Evolutionary conservation across 2,329 filamentous ascomycete genomes (phyloP).

Genomic region (Pyrenochaeta sp.): DNA sequence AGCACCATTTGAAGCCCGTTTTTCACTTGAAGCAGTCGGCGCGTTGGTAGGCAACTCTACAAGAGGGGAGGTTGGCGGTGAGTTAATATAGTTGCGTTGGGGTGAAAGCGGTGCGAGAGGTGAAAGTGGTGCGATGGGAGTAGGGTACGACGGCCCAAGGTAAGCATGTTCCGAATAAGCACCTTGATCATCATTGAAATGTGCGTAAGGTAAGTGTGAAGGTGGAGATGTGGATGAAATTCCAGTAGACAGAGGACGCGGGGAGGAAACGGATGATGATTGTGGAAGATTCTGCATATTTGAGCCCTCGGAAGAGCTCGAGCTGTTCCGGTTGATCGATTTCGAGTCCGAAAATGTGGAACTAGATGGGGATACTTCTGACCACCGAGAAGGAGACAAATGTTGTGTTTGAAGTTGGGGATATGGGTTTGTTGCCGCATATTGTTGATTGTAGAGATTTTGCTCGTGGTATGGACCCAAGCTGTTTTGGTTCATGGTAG

Average conservation of each 20-base stretch:
- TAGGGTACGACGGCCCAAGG: conserved; percentile 1
- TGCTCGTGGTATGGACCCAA: conserved; percentile 20
- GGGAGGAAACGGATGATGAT: conserved; percentile 3
- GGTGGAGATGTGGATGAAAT: conserved; percentile 4
- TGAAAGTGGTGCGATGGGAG: conserved; percentile 8
- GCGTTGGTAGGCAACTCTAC: neutral
- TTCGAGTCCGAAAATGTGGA: conserved; percentile 35
- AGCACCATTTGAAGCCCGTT: neutral
- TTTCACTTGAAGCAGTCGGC: neutral
- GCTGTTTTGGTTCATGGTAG: conserved; percentile 23
- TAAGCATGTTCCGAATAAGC: too few relatives aligned
- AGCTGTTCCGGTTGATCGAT: conserved; percentile 36
- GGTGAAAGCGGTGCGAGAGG: conserved; percentile 24
- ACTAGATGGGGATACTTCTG: conserved; percentile 30
- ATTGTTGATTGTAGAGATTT: conserved; percentile 8
- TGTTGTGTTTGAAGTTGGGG: conserved; percentile 14
- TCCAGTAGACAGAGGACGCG: neutral
- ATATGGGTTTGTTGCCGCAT: conserved; percentile 12
- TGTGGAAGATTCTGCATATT: conserved; percentile 9
- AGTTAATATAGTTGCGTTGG: too few relatives aligned
- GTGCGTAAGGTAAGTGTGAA: conserved; percentile 1
- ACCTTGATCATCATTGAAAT: conserved; percentile 6
- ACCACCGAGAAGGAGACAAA: conserved; percentile 27
- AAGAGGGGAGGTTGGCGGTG: neutral
- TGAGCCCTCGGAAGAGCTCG: conserved; percentile 34